Evolutionary conservation across 768 basidiomycete genomes (phyloP).

Genomic region (Exidia glandulosa): DNA sequence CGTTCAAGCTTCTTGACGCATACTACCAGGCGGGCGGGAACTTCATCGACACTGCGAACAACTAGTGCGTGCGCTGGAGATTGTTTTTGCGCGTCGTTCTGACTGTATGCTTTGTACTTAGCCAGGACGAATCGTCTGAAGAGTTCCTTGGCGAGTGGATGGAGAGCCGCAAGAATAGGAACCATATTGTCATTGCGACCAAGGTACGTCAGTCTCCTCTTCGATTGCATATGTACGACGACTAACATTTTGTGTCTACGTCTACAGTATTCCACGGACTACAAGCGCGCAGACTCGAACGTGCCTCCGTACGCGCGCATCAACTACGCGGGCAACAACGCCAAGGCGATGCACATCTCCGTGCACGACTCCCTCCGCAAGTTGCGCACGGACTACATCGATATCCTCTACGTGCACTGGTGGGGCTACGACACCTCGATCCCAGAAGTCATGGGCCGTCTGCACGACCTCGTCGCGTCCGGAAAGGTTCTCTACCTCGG

Average conservation of each 20-base stretch:
- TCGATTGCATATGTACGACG: too few species aligned
- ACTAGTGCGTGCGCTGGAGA: background rate
- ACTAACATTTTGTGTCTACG: too few species aligned
- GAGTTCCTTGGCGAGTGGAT: slow-evolving; percentile 43
- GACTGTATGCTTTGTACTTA: slow-evolving; percentile 1
- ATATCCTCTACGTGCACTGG: slow-evolving; percentile 21
- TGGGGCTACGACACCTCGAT: slow-evolving; percentile 22
- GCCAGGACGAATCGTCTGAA: slow-evolving; percentile 29
- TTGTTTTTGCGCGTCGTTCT: background rate
- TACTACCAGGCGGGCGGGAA: slow-evolving; percentile 19
- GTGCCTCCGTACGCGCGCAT: background rate
- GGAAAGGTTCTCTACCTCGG: slow-evolving; percentile 22
- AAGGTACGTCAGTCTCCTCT: too few species aligned
- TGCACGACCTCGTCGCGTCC: slow-evolving; percentile 21
- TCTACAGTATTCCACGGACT: background rate
- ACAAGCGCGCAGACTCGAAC: background rate
- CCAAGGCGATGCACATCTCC: slow-evolving; percentile 9
- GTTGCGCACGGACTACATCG: slow-evolving; percentile 20
- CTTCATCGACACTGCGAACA: slow-evolving; percentile 16
- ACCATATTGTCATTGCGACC: slow-evolving; percentile 37
- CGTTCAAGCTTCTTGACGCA: slow-evolving; percentile 22
- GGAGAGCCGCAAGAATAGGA: slow-evolving; percentile 31
- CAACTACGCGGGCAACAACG: slow-evolving; percentile 7
- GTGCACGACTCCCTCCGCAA: slow-evolving; percentile 15
- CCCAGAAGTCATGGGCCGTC: slow-evolving; percentile 27